Evolutionary conservation across 2,329 filamentous ascomycete genomes (phyloP), one percentile per base, ranked within the genome.

Genomic region (Arachnopeziza araneosa): DNA sequence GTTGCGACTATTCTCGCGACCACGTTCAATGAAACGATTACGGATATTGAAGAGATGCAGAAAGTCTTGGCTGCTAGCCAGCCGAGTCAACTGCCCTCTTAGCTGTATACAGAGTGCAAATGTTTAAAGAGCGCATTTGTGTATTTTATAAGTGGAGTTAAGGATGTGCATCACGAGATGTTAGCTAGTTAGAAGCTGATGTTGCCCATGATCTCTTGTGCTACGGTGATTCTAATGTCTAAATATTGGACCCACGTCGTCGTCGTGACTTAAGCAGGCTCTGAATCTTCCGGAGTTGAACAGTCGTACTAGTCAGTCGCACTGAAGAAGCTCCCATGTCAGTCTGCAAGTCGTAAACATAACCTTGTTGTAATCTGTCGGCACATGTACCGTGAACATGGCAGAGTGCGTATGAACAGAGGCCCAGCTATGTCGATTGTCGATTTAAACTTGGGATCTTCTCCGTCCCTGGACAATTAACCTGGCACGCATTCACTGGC

Each of bases 1-100:
- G 92, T 96, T 17, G 80, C 87, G 17, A 77, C 77, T 52, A 77
- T 80, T 48, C 81, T 96, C 48, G 79, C 79, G 50, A 78, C 82
- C 19, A 84, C 89, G 4, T 96, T 96, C 73, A 93, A 96, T 67
- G 84, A 86, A 30, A 85, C 85, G 14, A 86, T 91, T 60, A 70
- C 75, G 24, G 89, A 93, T 70, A 90, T 93, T 61, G 82, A 73
- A 63, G 64, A 66, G 51, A 72, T 71, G 69, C 71, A 72, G 63
- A 67, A 56, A 57, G 65, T 72, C 36, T 44, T 44, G 36, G 36
- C 36, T 44, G 36, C 36, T 44, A 44, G 36, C 36, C 36, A 44
- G 36, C 17, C 17, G 17, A 44, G 36, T 44, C 36, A 44, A 19
- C 4, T 44, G 36, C 36, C n/a, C 32, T 54, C 32, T 14, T 54